A percentile compares a stretch with the other conserved stretches of the same genome.
Conservation (phyloP, 2,329 filamentous ascomycete genomes). For the Hysterium pulicare region DNA sequence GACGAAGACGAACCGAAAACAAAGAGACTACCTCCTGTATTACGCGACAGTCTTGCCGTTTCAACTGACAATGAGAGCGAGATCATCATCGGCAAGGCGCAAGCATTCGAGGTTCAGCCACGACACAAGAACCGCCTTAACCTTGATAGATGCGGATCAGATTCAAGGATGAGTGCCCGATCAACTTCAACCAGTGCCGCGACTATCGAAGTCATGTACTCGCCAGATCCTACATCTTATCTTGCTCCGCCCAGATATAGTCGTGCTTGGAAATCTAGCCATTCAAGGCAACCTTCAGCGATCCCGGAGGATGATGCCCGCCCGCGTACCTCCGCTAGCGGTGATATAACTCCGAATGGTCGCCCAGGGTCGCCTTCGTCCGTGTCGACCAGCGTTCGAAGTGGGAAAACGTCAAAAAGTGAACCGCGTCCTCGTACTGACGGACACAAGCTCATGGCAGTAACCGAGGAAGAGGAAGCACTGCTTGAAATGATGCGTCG, state of each 20-base stretch:
- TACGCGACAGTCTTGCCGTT: conserved; percentile 29
- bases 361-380: conserved; percentile 22
- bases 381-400: conserved; percentile 21
- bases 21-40: conserved; percentile 15
- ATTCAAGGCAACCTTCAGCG: conserved; percentile 36
- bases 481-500: conserved; percentile 49
- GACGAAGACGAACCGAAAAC: conserved; percentile 23
- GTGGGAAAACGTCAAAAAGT: conserved; percentile 29
- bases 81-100: conserved; percentile 35
- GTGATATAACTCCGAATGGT: conserved; percentile 4
- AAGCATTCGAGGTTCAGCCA: conserved; percentile 33
- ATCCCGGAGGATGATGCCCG: conserved; percentile 32
- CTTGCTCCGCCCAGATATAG: conserved; percentile 17
- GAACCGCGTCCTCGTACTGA: conserved; percentile 28
- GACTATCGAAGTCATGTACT: conserved; percentile 40
- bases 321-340: conserved; percentile 22
- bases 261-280: conserved; percentile 23
- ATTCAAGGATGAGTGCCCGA: conserved; percentile 30
- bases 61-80: conserved; percentile 28
- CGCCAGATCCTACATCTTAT: conserved; percentile 25
- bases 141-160: conserved; percentile 15
- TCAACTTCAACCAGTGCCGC: conserved; percentile 34
- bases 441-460: conserved; percentile 42
- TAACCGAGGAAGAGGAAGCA: conserved; percentile 50
- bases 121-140: conserved; percentile 3